phyloP scores from a whole-genome alignment of 1,284 basidiomycete genomes.

The Agroathelia rolfsii region DNA sequence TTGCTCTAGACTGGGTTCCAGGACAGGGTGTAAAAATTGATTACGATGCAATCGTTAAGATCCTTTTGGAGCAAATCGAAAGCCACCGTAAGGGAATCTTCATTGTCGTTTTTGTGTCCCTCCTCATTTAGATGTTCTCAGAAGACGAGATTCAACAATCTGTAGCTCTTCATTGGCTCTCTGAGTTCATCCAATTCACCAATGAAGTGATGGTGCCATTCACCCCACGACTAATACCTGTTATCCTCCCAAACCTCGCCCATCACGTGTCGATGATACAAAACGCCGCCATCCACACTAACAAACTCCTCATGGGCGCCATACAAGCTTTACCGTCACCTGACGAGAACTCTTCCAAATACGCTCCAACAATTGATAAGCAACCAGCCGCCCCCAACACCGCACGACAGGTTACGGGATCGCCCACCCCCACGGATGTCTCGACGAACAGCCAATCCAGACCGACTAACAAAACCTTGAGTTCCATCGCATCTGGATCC shows the following conservation, averaged over 20 bases:
- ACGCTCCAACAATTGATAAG: slow-evolving; percentile 23
- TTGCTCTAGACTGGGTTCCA: slow-evolving; percentile 68
- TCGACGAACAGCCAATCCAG: slow-evolving; percentile 1
- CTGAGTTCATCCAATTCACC: slow-evolving; percentile 83
- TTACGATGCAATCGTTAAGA: slow-evolving; percentile 89
- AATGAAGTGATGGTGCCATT: slow-evolving; percentile 92
- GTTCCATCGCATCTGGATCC: no score
- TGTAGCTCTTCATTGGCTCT: slow-evolving; percentile 84
- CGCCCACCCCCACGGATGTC: slow-evolving; percentile 44
- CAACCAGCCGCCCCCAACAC: slow-evolving; percentile 23
- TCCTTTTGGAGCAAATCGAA: slow-evolving; percentile 84
- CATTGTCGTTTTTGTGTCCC: slow-evolving; percentile 11
- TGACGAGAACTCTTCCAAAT: slow-evolving; percentile 36
- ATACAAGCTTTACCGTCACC: slow-evolving; percentile 80
- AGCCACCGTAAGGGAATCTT: slow-evolving; percentile 81
- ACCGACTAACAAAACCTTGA: no score
- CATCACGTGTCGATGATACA: slow-evolving; percentile 89
- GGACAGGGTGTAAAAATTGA: slow-evolving; percentile 91
- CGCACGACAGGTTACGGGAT: slow-evolving; percentile 28
- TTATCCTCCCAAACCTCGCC: slow-evolving; percentile 89
- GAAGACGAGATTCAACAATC: slow-evolving; percentile 88
- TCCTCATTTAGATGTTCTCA: slow-evolving; percentile 19
- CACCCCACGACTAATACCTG: slow-evolving; percentile 85
- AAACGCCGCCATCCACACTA: slow-evolving; percentile 77
- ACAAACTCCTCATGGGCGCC: slow-evolving; percentile 76